Conservation (phyloP, 1,284 basidiomycete species). For the Chalciporus sp. region DNA sequence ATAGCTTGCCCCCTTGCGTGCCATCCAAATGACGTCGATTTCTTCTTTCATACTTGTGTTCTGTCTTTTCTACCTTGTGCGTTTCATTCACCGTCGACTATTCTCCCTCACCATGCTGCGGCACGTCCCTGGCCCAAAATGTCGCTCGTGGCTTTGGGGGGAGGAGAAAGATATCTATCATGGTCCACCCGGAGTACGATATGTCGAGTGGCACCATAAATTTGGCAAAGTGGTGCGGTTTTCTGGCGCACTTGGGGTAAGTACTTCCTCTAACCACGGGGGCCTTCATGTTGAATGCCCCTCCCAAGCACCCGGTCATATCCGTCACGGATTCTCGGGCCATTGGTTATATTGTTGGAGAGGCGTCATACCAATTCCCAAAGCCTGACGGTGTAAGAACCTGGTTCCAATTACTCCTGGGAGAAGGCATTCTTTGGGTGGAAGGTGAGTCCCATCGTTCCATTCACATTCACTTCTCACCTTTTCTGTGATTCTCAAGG, state of each 20-base stretch:
- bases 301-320: slow-evolving; percentile 50
- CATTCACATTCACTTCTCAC: background rate
- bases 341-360: slow-evolving; percentile 53
- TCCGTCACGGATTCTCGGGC: slow-evolving; percentile 55
- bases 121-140: slow-evolving; percentile 49
- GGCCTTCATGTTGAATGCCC: slow-evolving; percentile 6
- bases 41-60: slow-evolving; percentile 14
- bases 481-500: slow-evolving; percentile 33
- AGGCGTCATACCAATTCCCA: slow-evolving; percentile 55
- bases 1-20: background rate
- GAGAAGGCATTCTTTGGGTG: slow-evolving; percentile 63
- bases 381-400: slow-evolving; percentile 60
- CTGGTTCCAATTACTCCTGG: slow-evolving; percentile 60
- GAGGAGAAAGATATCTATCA: slow-evolving; percentile 57
- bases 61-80: slow-evolving; percentile 21
- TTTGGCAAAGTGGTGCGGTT: slow-evolving; percentile 57
- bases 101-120: slow-evolving; percentile 36
- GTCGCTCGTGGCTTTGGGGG: slow-evolving; percentile 55
- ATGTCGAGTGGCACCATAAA: slow-evolving; percentile 50
- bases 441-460: slow-evolving; percentile 44
- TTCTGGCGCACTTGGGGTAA: slow-evolving; percentile 55
- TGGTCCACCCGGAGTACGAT: slow-evolving; percentile 47
- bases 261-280: slow-evolving; percentile 15
- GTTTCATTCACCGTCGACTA: slow-evolving; percentile 25
- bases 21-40: slow-evolving; percentile 17